phyloP scores from a whole-genome alignment of 306 rosid species.

The Vicia villosa region DNA sequence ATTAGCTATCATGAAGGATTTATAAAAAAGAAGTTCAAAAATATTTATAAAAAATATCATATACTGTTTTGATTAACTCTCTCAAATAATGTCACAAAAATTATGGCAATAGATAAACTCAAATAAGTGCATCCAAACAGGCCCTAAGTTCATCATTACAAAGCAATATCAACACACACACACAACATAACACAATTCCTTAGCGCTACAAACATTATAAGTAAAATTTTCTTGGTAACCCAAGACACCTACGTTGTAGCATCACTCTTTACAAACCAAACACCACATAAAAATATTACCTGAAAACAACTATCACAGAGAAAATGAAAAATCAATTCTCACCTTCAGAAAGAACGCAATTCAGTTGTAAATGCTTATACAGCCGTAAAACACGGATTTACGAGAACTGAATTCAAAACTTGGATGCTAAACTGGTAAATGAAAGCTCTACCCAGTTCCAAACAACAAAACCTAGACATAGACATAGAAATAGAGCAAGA shows the following conservation, averaged over 20 bases:
- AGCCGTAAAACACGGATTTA: not conserved
- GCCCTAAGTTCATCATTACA: not conserved
- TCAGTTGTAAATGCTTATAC: not conserved
- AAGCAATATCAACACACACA: conserved; percentile 14
- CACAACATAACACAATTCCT: conserved; percentile 9
- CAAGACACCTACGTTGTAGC: conserved; percentile 1
- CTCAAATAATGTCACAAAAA: too few relatives aligned
- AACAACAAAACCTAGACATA: conserved; percentile 2
- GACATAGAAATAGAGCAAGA: not conserved
- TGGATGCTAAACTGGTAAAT: not conserved
- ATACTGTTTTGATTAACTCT: too few relatives aligned
- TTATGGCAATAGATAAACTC: too few relatives aligned
- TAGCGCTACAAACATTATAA: not conserved
- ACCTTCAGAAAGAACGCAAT: conserved; percentile 15
- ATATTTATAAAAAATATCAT: too few relatives aligned
- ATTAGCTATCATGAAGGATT: too few relatives aligned
- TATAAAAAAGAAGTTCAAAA: too few relatives aligned
- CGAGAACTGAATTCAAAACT: not conserved
- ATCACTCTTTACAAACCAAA: conserved; percentile 8
- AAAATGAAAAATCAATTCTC: conserved; percentile 21
- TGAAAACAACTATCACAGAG: not conserved
- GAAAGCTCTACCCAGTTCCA: conserved; percentile 4
- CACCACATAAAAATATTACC: conserved; percentile 20
- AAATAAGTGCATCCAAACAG: too few relatives aligned
- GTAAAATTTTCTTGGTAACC: conserved; percentile 14